Evolutionary conservation across 2,329 filamentous ascomycete species (phyloP).

Genomic region (Colletotrichum tropicale): DNA sequence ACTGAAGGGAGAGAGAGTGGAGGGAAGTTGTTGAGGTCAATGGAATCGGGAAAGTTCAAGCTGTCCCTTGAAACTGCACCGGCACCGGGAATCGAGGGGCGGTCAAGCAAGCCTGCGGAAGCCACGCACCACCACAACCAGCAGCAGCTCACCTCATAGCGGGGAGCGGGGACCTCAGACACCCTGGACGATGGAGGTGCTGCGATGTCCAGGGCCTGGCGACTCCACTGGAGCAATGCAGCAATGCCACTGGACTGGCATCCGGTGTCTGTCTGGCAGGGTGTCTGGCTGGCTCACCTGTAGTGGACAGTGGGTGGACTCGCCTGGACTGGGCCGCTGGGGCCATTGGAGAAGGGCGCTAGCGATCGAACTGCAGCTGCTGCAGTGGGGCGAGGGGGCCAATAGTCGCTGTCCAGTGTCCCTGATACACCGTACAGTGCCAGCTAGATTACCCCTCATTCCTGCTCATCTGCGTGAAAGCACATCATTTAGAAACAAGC

Average conservation of each 20-base stretch:
- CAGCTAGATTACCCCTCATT: conserved; percentile 9
- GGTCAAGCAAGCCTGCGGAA: conserved; percentile 11
- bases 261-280: not conserved
- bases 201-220: not conserved
- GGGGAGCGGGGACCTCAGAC: not conserved
- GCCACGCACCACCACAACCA: not conserved
- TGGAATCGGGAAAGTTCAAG: not conserved
- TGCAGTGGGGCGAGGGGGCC: not conserved
- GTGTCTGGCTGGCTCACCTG: not conserved
- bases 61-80: not conserved
- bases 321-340: not conserved
- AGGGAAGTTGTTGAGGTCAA: not conserved
- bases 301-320: not conserved
- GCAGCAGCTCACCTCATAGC: not conserved
- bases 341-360: not conserved
- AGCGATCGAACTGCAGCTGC: not conserved
- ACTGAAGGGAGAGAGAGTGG: not conserved
- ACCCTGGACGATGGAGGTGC: not conserved
- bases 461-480: not conserved
- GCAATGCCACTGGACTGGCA: not conserved
- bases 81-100: conserved; percentile 12
- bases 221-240: conserved; percentile 12
- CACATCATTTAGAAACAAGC: fast-evolving
- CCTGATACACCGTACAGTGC: conserved; percentile 9
- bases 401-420: not conserved